Conservation (phyloP, 352 stramenopile genomes). For the Globisporangium perplexum region DNA sequence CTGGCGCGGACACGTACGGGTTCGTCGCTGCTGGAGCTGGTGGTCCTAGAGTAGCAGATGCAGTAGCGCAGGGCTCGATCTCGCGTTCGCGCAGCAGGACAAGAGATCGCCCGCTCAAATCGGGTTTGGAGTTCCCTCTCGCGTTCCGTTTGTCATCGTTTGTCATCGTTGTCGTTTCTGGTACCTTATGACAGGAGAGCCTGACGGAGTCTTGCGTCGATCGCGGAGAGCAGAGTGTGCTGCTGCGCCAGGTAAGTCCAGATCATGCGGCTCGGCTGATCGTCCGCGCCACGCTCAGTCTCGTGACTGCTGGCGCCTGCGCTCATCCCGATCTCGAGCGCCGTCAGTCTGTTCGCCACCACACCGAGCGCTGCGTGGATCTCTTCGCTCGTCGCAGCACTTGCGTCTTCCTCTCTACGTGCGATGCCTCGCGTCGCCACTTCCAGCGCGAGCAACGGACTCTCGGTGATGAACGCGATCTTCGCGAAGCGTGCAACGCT, state of each 20-base stretch:
- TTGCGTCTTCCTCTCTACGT: not conserved
- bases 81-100: not conserved
- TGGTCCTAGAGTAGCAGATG: not conserved
- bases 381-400: not conserved
- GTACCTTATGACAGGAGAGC: not conserved
- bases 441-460: conserved; percentile 14
- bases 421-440: not conserved
- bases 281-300: not conserved
- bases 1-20: not conserved
- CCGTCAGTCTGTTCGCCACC: conserved; percentile 3
- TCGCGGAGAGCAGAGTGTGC: conserved; percentile 2
- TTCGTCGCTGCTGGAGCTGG: not conserved
- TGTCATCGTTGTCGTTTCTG: not conserved
- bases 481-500: conserved; percentile 18
- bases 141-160: not conserved
- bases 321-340: conserved; percentile 3
- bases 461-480: conserved; percentile 18
- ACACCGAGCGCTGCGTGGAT: not conserved
- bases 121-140: conserved; percentile 8
- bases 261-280: conserved; percentile 15
- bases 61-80: not conserved
- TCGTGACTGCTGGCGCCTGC: too few species aligned
- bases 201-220: not conserved
- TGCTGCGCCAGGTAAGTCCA: conserved; percentile 22
- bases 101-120: conserved; percentile 6